phyloP scores from a whole-genome alignment of 352 stramenopile species.

The Globisporangium nodosum region DNA sequence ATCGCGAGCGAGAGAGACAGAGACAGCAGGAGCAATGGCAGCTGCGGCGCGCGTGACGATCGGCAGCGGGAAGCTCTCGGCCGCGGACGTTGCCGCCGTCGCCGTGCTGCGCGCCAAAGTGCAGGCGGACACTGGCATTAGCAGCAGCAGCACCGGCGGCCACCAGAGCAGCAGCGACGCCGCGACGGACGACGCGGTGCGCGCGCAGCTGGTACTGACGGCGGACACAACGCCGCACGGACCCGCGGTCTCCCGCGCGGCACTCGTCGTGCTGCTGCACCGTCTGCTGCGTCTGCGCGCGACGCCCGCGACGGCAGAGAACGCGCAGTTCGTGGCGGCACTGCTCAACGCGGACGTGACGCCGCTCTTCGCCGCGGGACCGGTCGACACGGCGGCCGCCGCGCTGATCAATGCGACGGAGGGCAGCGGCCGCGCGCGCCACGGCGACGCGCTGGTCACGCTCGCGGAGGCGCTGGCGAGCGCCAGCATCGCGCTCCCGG shows the following conservation, averaged over 20 bases:
- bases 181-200: conserved; percentile 10
- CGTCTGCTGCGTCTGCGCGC: conserved; percentile 16
- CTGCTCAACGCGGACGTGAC: conserved; percentile 62
- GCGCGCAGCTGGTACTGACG: conserved; percentile 9
- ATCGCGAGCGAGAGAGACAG: neutral
- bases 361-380: conserved; percentile 21
- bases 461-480: conserved; percentile 13
- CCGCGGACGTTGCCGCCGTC: conserved; percentile 58
- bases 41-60: conserved; percentile 43
- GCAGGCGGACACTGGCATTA: conserved; percentile 19
- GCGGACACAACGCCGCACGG: conserved; percentile 6
- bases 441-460: conserved; percentile 11
- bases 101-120: conserved; percentile 43
- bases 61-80: conserved; percentile 40
- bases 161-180: conserved; percentile 5
- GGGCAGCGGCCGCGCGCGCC: conserved; percentile 21
- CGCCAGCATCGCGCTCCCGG: conserved; percentile 29
- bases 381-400: conserved; percentile 19
- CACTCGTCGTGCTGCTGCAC: conserved; percentile 27
- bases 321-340: conserved; percentile 35
- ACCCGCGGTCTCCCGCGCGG: conserved; percentile 13
- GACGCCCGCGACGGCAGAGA: conserved; percentile 23
- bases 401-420: conserved; percentile 23
- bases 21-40: conserved; percentile 19
- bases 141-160: neutral